Conservation (phyloP, 2,329 filamentous ascomycete species). For the Exophiala phaeomuriformis region DNA sequence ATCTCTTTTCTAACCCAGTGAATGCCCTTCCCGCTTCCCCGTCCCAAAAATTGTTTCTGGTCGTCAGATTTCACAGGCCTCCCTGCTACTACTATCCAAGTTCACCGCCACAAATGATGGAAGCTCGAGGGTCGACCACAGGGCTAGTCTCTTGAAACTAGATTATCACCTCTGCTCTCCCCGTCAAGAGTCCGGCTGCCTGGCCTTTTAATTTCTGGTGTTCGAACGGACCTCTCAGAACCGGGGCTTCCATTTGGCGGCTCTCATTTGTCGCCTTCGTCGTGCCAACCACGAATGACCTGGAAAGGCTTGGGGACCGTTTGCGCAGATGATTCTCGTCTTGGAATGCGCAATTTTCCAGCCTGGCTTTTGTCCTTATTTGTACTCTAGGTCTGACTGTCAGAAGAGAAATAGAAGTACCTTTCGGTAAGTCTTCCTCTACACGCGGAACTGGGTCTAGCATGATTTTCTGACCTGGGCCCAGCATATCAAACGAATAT, state of each 20-base stretch:
- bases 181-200: constrained; percentile 14
- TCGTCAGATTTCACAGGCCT: constrained; percentile 15
- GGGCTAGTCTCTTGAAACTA: constrained; percentile 17
- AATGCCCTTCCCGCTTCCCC: constrained; percentile 21
- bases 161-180: constrained; percentile 15
- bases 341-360: constrained; percentile 22
- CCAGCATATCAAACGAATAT: constrained; percentile 1
- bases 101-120: constrained; percentile 9
- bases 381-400: constrained; percentile 20
- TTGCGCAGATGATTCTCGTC: constrained; percentile 22
- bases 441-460: constrained; percentile 2
- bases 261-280: constrained; percentile 24
- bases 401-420: constrained; percentile 12
- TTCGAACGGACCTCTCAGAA: constrained; percentile 22
- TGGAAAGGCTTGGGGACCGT: constrained; percentile 11
- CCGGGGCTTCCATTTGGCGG: constrained; percentile 17
- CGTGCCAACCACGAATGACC: constrained; percentile 21
- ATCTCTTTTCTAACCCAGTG: constrained; percentile 15
- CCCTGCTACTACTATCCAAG: constrained; percentile 15
- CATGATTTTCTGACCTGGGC: constrained; percentile 12
- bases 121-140: constrained; percentile 24
- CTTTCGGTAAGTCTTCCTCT: constrained; percentile 13
- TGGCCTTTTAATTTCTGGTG: constrained; percentile 13
- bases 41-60: constrained; percentile 21
- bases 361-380: constrained; percentile 15